A percentile compares a stretch with the other conserved stretches of the same genome.
phyloP scores from a whole-genome alignment of 352 stramenopile genomes.

The Phytophthora boehmeriae region DNA sequence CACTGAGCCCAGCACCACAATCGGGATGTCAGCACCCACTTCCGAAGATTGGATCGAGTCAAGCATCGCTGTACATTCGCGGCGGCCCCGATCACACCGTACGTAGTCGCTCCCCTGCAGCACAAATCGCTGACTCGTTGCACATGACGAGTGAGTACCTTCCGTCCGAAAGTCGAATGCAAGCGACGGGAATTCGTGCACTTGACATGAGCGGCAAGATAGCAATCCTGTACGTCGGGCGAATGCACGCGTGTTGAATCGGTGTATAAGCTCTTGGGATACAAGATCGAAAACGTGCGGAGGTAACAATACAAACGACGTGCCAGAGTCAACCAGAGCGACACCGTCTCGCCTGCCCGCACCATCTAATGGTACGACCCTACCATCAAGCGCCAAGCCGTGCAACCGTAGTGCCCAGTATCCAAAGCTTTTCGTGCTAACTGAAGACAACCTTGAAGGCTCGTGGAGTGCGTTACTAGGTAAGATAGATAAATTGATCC shows the following conservation, averaged over 20 bases:
- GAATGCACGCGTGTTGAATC: constrained; percentile 16
- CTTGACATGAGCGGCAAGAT: constrained; percentile 18
- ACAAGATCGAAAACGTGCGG: constrained; percentile 11
- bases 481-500: constrained; percentile 23
- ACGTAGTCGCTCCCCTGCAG: constrained; percentile 33
- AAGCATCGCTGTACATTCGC: constrained; percentile 27
- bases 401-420: constrained; percentile 25
- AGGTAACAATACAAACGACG: constrained; percentile 25
- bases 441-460: background rate
- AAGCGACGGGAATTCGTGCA: constrained; percentile 28
- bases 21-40: constrained; percentile 14
- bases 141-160: background rate
- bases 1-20: constrained; percentile 26
- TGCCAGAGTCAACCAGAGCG: constrained; percentile 27
- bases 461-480: constrained; percentile 2
- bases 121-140: constrained; percentile 13
- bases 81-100: constrained; percentile 19
- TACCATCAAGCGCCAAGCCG: constrained; percentile 12
- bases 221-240: constrained; percentile 1
- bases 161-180: constrained; percentile 13
- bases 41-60: constrained; percentile 20
- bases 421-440: constrained; percentile 6
- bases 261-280: constrained; percentile 8
- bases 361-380: background rate
- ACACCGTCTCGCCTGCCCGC: background rate